Evolutionary conservation across 176 grass and related monocot species (phyloP).

Genomic region (Hordeum vulgare): DNA sequence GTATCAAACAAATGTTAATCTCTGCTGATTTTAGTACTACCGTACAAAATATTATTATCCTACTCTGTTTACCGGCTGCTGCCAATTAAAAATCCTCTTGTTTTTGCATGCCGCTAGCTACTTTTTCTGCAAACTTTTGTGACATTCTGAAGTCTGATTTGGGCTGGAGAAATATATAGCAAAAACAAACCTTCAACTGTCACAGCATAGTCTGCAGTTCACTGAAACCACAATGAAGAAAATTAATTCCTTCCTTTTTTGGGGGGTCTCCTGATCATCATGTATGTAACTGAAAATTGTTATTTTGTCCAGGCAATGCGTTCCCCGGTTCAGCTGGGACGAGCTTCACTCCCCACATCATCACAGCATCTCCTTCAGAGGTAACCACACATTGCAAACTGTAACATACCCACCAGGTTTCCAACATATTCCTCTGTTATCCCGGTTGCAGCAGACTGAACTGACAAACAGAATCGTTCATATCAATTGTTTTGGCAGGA

Average conservation of each 20-base stretch:
- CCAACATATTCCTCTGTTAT: neutral
- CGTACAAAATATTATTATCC: neutral
- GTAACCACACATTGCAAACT: neutral
- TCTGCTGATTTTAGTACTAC: neutral
- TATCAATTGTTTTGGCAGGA: slow-evolving; percentile 20
- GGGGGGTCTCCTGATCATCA: neutral
- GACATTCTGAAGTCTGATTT: neutral
- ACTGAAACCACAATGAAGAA: neutral
- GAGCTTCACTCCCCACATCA: slow-evolving; percentile 84
- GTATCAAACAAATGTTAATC: no score
- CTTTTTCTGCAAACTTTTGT: neutral
- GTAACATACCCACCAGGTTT: neutral
- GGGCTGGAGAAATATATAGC: no score
- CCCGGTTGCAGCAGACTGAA: neutral
- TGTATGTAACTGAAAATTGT: neutral
- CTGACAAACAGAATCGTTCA: neutral
- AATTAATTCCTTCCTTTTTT: neutral
- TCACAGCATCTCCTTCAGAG: slow-evolving; percentile 56
- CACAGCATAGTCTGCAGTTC: neutral
- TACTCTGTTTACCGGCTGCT: neutral
- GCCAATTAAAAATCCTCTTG: neutral
- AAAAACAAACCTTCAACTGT: neutral
- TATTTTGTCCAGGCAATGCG: slow-evolving; percentile 40
- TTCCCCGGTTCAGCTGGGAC: slow-evolving; percentile 78
- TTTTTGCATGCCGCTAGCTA: neutral